Conservation (phyloP, 306 rosid species). For the Cicer yamashitae region DNA sequence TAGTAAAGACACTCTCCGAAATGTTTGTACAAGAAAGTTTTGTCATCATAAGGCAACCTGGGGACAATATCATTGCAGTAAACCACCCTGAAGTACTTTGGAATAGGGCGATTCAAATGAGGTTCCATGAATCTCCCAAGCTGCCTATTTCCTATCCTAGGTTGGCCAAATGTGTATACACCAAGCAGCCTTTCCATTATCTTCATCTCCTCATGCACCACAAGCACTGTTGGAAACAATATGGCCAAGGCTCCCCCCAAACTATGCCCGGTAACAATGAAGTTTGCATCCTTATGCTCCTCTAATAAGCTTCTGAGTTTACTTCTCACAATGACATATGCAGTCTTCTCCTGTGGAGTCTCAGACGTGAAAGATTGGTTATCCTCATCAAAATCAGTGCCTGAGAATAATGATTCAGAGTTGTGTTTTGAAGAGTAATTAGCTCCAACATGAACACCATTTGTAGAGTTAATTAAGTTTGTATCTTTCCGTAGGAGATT, state of each 20-base stretch:
- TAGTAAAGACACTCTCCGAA: conserved; percentile 80
- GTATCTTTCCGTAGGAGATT: conserved; percentile 44
- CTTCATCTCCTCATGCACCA: conserved; percentile 63
- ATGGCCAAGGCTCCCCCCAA: conserved; percentile 82
- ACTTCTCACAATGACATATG: conserved; percentile 59
- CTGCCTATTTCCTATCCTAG: conserved; percentile 66
- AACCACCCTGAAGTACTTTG: conserved; percentile 74
- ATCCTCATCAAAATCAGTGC: conserved; percentile 34
- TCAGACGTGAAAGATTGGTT: conserved; percentile 32
- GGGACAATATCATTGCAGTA: conserved; percentile 85
- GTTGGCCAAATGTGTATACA: conserved; percentile 84
- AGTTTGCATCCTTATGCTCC: conserved; percentile 74
- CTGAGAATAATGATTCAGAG: conserved; percentile 33
- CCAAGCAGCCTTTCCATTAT: conserved; percentile 66
- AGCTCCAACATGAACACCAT: conserved; percentile 22
- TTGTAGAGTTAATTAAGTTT: conserved; percentile 9
- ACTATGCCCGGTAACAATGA: conserved; percentile 82
- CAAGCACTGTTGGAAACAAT: conserved; percentile 70
- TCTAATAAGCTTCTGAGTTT: conserved; percentile 60
- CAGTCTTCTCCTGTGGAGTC: conserved; percentile 53
- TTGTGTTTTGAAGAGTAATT: conserved; percentile 21
- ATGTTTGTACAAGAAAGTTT: conserved; percentile 70
- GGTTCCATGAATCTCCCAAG: conserved; percentile 73
- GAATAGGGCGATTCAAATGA: conserved; percentile 53
- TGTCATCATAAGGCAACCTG: conserved; percentile 77